A percentile compares a stretch with the other conserved stretches of the same genome.
Evolutionary conservation across 306 rosid genomes (phyloP).

Genomic region (Echinosophora koreensis): DNA sequence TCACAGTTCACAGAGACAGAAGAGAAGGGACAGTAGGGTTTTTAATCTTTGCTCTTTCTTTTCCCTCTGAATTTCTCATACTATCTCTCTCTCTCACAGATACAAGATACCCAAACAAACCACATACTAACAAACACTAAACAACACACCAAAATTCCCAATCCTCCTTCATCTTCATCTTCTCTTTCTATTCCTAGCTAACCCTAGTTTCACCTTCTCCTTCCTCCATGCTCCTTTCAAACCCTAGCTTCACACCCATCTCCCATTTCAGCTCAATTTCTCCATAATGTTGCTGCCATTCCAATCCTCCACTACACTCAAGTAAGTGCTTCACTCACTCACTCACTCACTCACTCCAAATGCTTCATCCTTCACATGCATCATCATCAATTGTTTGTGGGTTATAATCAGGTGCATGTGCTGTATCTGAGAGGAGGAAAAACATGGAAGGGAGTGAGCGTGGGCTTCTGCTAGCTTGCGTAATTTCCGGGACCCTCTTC

Average conservation of each 20-base stretch:
- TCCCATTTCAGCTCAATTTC: constrained; percentile 63
- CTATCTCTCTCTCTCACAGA: too few species aligned
- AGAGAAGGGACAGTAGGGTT: constrained; percentile 38
- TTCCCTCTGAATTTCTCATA: background rate
- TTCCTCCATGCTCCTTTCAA: constrained; percentile 34
- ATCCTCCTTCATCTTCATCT: constrained; percentile 10
- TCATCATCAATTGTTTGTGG: constrained; percentile 8
- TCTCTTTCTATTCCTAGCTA: constrained; percentile 37
- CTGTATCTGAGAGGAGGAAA: constrained; percentile 53
- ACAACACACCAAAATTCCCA: too few species aligned
- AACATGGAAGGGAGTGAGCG: constrained; percentile 87
- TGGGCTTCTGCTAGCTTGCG: constrained; percentile 76
- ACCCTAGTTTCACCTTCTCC: constrained; percentile 48
- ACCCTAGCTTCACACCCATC: constrained; percentile 64
- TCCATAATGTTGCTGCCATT: constrained; percentile 60
- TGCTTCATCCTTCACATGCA: constrained; percentile 36
- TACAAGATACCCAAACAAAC: background rate
- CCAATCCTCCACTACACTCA: constrained; percentile 43
- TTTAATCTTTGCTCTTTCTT: constrained; percentile 35
- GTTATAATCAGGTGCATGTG: constrained; percentile 70
- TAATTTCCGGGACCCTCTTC: constrained; percentile 89
- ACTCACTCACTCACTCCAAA: constrained; percentile 11
- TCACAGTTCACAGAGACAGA: background rate
- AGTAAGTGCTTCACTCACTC: constrained; percentile 49
- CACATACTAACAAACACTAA: background rate